Conservation (phyloP, 1,284 basidiomycete genomes). For the Anthracocystis panici-leucophaei region DNA sequence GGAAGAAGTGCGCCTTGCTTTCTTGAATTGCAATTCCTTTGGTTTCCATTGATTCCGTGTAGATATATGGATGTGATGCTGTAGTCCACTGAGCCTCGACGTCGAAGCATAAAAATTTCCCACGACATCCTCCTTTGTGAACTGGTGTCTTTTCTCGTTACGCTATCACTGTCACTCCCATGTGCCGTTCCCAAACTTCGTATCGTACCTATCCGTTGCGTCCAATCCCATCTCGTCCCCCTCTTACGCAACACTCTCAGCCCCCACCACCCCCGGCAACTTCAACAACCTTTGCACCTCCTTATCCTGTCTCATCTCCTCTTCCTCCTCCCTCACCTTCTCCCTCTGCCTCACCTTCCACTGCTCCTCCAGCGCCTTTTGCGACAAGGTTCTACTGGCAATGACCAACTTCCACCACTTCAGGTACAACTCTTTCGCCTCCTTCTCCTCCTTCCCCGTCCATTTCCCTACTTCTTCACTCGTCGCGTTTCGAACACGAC, state of each 20-base stretch:
- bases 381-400: constrained; percentile 20
- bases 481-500: background rate
- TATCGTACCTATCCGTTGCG: too few relatives aligned
- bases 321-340: constrained; percentile 13
- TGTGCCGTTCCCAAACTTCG: background rate
- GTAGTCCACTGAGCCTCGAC: too few relatives aligned
- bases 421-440: constrained; percentile 25
- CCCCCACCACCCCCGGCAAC: constrained; percentile 15
- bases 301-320: constrained; percentile 12
- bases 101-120: too few relatives aligned
- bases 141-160: too few relatives aligned
- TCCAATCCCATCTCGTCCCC: background rate
- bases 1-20: too few relatives aligned
- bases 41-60: too few relatives aligned
- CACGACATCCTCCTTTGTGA: too few relatives aligned
- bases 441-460: background rate
- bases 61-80: too few relatives aligned
- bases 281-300: constrained; percentile 20
- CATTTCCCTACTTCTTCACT: background rate
- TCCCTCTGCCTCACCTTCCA: constrained; percentile 26
- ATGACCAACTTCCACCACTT: constrained; percentile 47
- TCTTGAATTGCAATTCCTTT: too few relatives aligned
- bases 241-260: constrained; percentile 1
- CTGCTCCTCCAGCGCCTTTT: constrained; percentile 29
- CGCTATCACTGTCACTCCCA: background rate